A percentile compares a stretch with the other conserved stretches of the same genome.
phyloP scores from a whole-genome alignment of 2,329 filamentous ascomycete genomes.

The Corinectria fuckeliana region DNA sequence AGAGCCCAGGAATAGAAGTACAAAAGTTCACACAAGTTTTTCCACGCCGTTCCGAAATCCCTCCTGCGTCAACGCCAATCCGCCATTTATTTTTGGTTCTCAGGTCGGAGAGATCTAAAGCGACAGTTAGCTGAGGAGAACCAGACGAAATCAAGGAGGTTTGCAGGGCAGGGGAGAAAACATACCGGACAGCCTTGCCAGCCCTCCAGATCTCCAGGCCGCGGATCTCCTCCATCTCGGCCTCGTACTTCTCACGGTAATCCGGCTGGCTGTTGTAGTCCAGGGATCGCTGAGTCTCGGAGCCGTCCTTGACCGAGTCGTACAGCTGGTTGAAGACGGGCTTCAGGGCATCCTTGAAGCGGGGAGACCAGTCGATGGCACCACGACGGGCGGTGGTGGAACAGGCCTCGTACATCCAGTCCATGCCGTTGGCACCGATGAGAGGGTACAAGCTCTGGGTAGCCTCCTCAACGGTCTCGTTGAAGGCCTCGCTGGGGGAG shows the following conservation, averaged over 20 bases:
- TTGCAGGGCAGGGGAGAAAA: conserved; percentile 21
- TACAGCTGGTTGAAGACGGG: conserved; percentile 98
- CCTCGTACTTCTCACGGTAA: conserved; percentile 97
- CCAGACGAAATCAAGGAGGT: neutral
- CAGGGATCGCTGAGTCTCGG: conserved; percentile 94
- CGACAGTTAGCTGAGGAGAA: conserved; percentile 26
- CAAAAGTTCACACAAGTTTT: conserved; percentile 35
- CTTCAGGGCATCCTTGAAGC: conserved; percentile 98
- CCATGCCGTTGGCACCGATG: conserved; percentile 97
- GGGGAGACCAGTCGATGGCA: conserved; percentile 97
- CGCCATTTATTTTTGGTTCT: conserved; percentile 76
- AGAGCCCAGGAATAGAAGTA: conserved; percentile 36
- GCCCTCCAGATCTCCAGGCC: conserved; percentile 98
- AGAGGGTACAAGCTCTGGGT: conserved; percentile 98
- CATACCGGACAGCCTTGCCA: conserved; percentile 92
- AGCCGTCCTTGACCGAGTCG: conserved; percentile 87
- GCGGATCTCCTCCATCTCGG: conserved; percentile 98
- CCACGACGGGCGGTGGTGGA: conserved; percentile 97
- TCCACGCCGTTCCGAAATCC: conserved; percentile 32
- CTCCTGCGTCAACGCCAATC: conserved; percentile 25
- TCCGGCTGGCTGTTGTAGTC: conserved; percentile 96
- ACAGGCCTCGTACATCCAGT: conserved; percentile 99
- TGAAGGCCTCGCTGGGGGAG: conserved; percentile 98
- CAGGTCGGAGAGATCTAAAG: conserved; percentile 75
- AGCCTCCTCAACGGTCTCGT: conserved; percentile 99